Evolutionary conservation across 345 rosid genomes (phyloP), one percentile per base, ranked within the genome.

Genomic region (Gossypioides kirkii): DNA sequence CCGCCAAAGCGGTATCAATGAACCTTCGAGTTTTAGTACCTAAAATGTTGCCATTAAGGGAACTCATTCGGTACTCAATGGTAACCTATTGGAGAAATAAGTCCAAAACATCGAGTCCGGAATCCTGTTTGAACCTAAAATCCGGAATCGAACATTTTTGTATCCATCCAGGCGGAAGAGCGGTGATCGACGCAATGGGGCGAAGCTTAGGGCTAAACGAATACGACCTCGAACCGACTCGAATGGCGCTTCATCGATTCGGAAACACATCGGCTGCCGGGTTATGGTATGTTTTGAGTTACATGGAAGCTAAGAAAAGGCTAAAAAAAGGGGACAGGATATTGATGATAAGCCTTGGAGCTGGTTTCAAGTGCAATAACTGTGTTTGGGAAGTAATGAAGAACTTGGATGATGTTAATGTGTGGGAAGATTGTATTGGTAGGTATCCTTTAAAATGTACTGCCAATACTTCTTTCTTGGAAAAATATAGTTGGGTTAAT

Each of bases 201-300:
- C 54, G 78, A 71, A 85, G 82, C 45, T 82, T 91, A 2, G 88
- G 77, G 61, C 77, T 93, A 25, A 56, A n/a, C 20, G 90, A 89
- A 25, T 77, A 84, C 23, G 95, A 93, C 42, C 71, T 91, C 2
- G 97, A 93, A 75, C 98, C 98, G 2, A 87, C 97, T 0, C 80
- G 92, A 78, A 93, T 93, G 97, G 84, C 98, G 1, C 78, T 93
- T 38, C 91, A 91, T 79, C 77, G 97, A 59, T 93, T 84, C 36
- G 97, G 98, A 10, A 93, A 93, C 88, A 93, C 98, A 6, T 93
- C 98, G 2, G 89, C 95, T 4, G 84, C 92, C 23, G 90, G 98
- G 54, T 76, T 91, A 5, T 93, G 98, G 98, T 93, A 93, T 71
- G 97, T 91, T 45, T 76, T 88, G 61, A 88, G 83, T 56, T 88